Evolutionary conservation across 768 basidiomycete species (phyloP).

Genomic region (Crucibulum laeve): DNA sequence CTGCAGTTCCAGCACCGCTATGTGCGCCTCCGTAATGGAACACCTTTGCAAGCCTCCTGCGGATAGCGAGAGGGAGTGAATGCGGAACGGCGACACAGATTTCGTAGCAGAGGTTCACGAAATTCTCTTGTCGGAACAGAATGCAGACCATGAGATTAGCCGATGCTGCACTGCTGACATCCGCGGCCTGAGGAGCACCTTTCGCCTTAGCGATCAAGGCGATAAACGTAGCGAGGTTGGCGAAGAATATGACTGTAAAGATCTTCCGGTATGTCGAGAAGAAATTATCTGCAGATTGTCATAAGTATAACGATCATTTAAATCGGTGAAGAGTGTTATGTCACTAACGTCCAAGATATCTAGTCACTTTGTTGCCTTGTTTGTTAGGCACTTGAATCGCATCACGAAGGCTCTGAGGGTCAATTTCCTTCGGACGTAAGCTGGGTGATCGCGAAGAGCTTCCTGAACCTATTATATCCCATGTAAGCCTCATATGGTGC

Average conservation of each 20-base stretch:
- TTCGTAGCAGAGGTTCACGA: conserved; percentile 49
- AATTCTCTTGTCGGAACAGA: conserved; percentile 45
- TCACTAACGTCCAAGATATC: conserved; percentile 22
- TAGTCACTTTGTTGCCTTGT: conserved; percentile 6
- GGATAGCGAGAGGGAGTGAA: conserved; percentile 34
- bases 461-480: too few relatives aligned
- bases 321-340: conserved; percentile 32
- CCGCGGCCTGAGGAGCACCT: conserved; percentile 27
- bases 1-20: conserved; percentile 48
- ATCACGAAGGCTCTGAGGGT: conserved; percentile 18
- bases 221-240: conserved; percentile 47
- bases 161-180: conserved; percentile 34
- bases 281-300: conserved; percentile 19
- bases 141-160: conserved; percentile 40
- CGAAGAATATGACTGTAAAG: conserved; percentile 47
- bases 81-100: conserved; percentile 36
- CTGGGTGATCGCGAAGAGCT: not conserved
- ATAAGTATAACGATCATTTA: not conserved
- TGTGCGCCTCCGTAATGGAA: conserved; percentile 57
- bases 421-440: not conserved
- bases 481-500: too few relatives aligned
- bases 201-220: conserved; percentile 27
- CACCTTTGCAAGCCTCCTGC: conserved; percentile 42
- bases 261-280: conserved; percentile 45
- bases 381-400: conserved; percentile 14